Evolutionary conservation across 805 yeast species (phyloP).

Genomic region (Teunomyces cretensis): DNA sequence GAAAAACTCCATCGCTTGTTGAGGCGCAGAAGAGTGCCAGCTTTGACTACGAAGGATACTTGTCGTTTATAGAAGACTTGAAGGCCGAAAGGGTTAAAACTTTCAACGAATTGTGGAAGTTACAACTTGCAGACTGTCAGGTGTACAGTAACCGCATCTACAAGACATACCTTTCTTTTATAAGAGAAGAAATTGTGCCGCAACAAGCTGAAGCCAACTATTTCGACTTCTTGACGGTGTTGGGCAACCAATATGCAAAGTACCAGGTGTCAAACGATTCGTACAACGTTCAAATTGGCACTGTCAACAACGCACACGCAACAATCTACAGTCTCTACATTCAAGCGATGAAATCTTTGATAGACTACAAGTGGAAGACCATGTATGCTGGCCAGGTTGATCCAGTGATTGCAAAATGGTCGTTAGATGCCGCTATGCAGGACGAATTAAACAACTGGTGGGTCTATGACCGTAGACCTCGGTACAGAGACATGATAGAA

Average conservation of each 20-base stretch:
- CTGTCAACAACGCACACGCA: conserved; percentile 5
- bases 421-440: conserved; percentile 29
- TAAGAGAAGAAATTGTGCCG: conserved; percentile 23
- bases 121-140: conserved; percentile 24
- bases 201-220: conserved; percentile 14
- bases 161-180: conserved; percentile 20
- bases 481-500: conserved; percentile 22
- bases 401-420: conserved; percentile 39
- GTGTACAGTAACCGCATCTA: conserved; percentile 25
- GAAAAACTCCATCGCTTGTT: conserved; percentile 12
- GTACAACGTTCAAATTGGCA: conserved; percentile 15
- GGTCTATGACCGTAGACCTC: conserved; percentile 14
- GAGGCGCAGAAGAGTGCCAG: conserved; percentile 32
- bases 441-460: conserved; percentile 22
- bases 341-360: conserved; percentile 23
- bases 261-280: conserved; percentile 16
- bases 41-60: conserved; percentile 40
- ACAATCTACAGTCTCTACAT: conserved; percentile 15
- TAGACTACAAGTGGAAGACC: conserved; percentile 27
- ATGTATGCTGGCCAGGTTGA: conserved; percentile 27
- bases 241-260: conserved; percentile 12
- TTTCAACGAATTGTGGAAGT: conserved; percentile 34
- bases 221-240: conserved; percentile 22
- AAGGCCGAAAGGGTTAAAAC: conserved; percentile 24
- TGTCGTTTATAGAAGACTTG: conserved; percentile 25